Base-by-base conservation (phyloP, 495 filamentous ascomycete genomes). In the Aspergillus campestris region DNA sequence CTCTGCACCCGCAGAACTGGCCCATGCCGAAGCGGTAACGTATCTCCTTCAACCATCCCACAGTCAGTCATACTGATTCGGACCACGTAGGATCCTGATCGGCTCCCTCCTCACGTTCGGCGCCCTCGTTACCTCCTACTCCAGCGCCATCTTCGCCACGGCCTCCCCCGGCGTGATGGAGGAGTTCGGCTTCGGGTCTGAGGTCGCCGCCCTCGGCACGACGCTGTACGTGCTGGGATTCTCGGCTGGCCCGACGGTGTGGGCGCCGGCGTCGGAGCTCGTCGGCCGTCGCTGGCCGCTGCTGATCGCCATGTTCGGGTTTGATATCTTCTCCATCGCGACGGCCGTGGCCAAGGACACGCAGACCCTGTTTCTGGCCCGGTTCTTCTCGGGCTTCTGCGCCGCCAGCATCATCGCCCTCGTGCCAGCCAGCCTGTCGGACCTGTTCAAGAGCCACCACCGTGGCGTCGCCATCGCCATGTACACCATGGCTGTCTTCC, bases 251-350 rank as follows among this genome's bases (percentile, higher is more conserved):
- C 75, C 79, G 9, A 57, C 73, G 0, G 44, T 81, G 7, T 83
- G 71, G 67, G 77, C 71, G 0, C 89, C 89, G 0, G 60, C 85
- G 4, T 87, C 82, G 8, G 89, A 95, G 58, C 66, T 94, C 36
- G 78, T 78, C 49, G 88, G 88, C 5, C 55, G 72, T 24, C 71
- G 68, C 31, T 48, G 49, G 45, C 78, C 77, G 2, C 50, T 82
- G 8, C 62, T 74, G 35, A 40, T 70, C 5, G 75, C 75, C 33
- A 62, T 72, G 46, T 46, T 73, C 14, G 52, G 67, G 29, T 78
- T 77, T 38, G 62, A 61, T 5, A 60, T 80, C 40, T 80, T 81
- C 46, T 60, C 61, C 8, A 62, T 80, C 35, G 69, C 70, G 7
- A 66, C 69, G 24, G 77, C 73, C 5, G 62, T 73, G 69, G 77